Percentiles rank a stretch among this genome's conserved stretches.
phyloP scores from a whole-genome alignment of 179 eudicot genomes.

The Monotropa hypopitys region DNA sequence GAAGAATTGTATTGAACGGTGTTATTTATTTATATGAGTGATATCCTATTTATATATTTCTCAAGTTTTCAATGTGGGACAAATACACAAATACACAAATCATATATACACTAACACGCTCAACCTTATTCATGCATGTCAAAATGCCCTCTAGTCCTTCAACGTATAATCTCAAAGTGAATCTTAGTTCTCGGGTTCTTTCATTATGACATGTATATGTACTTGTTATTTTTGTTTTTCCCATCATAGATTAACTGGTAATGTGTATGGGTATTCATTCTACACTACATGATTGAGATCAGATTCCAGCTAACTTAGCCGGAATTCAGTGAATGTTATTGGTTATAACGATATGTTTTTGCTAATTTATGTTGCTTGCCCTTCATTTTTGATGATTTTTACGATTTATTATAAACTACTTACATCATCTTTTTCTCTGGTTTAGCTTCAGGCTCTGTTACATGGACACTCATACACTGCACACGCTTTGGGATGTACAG shows the following conservation, averaged over 20 bases:
- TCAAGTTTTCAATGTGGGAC: too few species aligned
- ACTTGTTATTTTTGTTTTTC: background rate
- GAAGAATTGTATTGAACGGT: too few species aligned
- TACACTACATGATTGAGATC: background rate
- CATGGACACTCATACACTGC: conserved; percentile 96
- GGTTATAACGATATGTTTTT: background rate
- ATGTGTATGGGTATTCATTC: background rate
- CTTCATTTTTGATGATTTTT: background rate
- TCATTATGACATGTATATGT: background rate
- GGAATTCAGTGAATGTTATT: background rate
- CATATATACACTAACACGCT: too few species aligned
- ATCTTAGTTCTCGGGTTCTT: background rate
- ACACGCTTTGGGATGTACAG: conserved; percentile 90
- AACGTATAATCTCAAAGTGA: background rate
- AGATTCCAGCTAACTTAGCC: background rate
- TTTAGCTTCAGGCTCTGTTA: conserved; percentile 75
- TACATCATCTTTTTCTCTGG: conserved; percentile 6
- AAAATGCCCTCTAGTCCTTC: background rate
- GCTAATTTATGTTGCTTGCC: background rate
- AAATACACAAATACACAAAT: too few species aligned
- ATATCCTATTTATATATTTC: too few species aligned
- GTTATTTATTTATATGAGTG: too few species aligned
- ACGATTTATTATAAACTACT: background rate
- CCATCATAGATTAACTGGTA: background rate
- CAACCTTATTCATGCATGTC: background rate